Percentiles rank a stretch among this genome's conserved stretches.
Evolutionary conservation across 202 grass and related monocot species (phyloP).

Genomic region (Carex arenaria): DNA sequence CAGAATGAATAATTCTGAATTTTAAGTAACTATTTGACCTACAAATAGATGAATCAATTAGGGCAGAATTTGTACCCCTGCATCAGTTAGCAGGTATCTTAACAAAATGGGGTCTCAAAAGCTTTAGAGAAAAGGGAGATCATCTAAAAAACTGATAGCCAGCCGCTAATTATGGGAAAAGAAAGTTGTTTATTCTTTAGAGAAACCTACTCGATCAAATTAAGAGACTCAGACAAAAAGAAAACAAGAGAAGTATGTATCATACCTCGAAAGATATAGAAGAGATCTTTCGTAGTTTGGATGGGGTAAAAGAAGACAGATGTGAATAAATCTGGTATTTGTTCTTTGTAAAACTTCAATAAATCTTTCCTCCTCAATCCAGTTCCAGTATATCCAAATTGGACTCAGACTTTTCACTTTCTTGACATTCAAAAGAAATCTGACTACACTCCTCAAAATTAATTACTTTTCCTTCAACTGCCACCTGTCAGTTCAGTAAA

Average conservation of each 20-base stretch:
- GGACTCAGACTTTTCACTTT: too few species aligned
- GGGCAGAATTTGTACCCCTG: background rate
- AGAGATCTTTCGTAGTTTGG: background rate
- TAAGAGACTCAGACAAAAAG: background rate
- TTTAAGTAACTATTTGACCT: background rate
- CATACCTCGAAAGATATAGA: background rate
- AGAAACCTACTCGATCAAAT: too few species aligned
- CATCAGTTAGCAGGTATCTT: background rate
- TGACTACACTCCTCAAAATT: background rate
- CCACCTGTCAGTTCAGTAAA: background rate
- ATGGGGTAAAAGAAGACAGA: background rate
- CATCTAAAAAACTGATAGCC: background rate
- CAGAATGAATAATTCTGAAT: background rate
- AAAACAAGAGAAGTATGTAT: background rate
- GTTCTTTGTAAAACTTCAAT: background rate
- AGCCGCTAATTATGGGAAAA: background rate
- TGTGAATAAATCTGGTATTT: background rate
- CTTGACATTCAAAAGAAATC: too few species aligned
- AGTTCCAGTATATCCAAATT: background rate
- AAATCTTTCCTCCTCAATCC: background rate
- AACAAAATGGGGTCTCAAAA: background rate
- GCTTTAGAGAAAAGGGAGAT: background rate
- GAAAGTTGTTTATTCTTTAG: background rate
- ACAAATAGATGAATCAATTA: background rate
- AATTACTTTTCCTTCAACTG: background rate